Percentiles rank a stretch among this genome's conserved stretches.
Conservation (phyloP, 2,329 filamentous ascomycete genomes). For the Elsinoe perseae region DNA sequence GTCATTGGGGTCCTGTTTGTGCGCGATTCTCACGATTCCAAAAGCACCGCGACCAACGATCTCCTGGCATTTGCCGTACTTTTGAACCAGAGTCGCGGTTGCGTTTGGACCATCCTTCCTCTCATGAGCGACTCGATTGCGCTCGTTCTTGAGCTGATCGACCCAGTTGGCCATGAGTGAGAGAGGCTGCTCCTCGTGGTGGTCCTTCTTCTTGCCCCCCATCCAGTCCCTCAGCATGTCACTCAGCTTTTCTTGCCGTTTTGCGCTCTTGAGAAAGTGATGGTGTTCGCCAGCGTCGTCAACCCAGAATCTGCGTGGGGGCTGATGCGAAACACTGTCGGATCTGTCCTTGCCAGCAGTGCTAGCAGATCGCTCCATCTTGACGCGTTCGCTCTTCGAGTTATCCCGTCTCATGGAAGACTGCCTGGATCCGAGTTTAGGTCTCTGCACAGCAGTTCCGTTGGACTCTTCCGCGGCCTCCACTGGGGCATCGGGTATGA, state of each 20-base stretch:
- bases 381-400: conserved; percentile 16
- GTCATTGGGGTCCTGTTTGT: conserved; percentile 82
- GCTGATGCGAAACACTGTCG: conserved; percentile 21
- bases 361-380: conserved; percentile 24
- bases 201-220: conserved; percentile 69
- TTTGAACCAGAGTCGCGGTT: conserved; percentile 77
- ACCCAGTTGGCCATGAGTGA: conserved; percentile 96
- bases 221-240: conserved; percentile 85
- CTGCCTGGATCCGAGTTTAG: conserved; percentile 25
- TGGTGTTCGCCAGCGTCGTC: conserved; percentile 65
- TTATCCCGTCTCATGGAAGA: conserved; percentile 26
- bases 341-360: conserved; percentile 24
- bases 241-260: conserved; percentile 87
- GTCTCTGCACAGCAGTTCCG: conserved; percentile 18
- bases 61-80: conserved; percentile 98
- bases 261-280: conserved; percentile 81
- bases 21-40: conserved; percentile 92
- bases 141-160: conserved; percentile 82
- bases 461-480: conserved; percentile 24
- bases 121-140: conserved; percentile 64
- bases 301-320: conserved; percentile 46
- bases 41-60: conserved; percentile 93
- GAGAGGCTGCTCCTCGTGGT: conserved; percentile 65
- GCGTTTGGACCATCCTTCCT: conserved; percentile 69
- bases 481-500: conserved; percentile 25